Percentiles rank a stretch among this genome's conserved stretches.
phyloP scores from a whole-genome alignment of 192 early-diverging fungal genomes.

The Ramicandelaber brevisporus region DNA sequence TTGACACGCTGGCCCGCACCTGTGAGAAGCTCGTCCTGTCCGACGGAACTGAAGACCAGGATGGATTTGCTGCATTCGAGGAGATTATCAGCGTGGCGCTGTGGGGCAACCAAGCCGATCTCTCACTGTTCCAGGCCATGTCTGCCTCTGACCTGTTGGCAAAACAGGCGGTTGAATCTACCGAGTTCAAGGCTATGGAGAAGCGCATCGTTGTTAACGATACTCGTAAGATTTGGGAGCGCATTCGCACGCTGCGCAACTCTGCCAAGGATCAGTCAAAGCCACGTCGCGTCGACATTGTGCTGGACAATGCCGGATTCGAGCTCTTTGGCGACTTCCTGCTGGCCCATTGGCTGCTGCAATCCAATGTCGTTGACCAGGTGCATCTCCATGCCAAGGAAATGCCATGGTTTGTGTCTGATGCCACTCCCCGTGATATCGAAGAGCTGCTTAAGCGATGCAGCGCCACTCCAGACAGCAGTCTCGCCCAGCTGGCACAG shows the following conservation, averaged over 20 bases:
- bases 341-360: slow-evolving; percentile 62
- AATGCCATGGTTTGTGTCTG: slow-evolving; percentile 93
- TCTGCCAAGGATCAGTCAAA: slow-evolving; percentile 19
- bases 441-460: slow-evolving; percentile 24
- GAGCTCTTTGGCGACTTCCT: slow-evolving; percentile 74
- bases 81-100: slow-evolving; percentile 49
- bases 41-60: slow-evolving; percentile 3
- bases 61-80: slow-evolving; percentile 24
- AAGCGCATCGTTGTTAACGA: slow-evolving; percentile 46
- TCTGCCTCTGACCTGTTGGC: too few species aligned
- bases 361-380: slow-evolving; percentile 26
- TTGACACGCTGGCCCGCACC: slow-evolving; percentile 24
- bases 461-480: slow-evolving; percentile 8
- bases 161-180: slow-evolving; percentile 30
- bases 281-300: slow-evolving; percentile 43
- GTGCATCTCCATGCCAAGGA: slow-evolving; percentile 67
- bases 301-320: slow-evolving; percentile 84
- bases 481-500: slow-evolving; percentile 20
- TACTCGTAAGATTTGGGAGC: slow-evolving; percentile 27
- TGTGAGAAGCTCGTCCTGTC: slow-evolving; percentile 4
- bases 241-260: too few species aligned
- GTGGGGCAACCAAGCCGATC: slow-evolving; percentile 79
- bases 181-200: slow-evolving; percentile 45
- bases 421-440: slow-evolving; percentile 66
- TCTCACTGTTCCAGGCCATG: slow-evolving; percentile 52